Percentiles rank a stretch among this genome's conserved stretches.
Conservation (phyloP, 202 grass and related monocot genomes). For the Zizania palustris region DNA sequence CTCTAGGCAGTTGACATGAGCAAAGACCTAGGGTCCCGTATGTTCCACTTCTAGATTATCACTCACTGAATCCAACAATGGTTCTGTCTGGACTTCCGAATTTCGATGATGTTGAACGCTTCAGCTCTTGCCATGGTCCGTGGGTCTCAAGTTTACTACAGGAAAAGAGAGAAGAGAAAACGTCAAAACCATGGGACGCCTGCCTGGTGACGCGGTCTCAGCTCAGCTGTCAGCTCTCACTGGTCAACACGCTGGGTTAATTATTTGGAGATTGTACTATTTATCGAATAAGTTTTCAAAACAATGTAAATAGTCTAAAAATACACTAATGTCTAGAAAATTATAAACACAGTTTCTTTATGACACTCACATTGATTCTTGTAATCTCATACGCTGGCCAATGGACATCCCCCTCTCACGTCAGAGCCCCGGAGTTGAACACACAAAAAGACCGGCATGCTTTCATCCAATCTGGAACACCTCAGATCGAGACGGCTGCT, state of each 20-base stretch:
- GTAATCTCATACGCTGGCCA: too few relatives aligned
- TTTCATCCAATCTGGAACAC: too few relatives aligned
- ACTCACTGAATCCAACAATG: not conserved
- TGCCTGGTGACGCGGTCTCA: constrained; percentile 10
- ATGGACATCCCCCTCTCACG: not conserved
- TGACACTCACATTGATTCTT: too few relatives aligned
- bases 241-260: too few relatives aligned
- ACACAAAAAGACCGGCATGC: not conserved
- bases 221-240: not conserved
- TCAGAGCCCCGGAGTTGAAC: not conserved
- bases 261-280: too few relatives aligned
- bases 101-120: not conserved
- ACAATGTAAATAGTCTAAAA: too few relatives aligned
- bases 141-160: not conserved
- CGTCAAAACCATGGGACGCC: not conserved
- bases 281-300: too few relatives aligned
- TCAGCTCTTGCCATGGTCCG: not conserved
- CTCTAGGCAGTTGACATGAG: not conserved
- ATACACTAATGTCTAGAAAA: too few relatives aligned
- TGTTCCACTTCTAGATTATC: not conserved
- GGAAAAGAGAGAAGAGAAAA: not conserved
- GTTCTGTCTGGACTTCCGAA: too few relatives aligned
- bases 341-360: too few relatives aligned
- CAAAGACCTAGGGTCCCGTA: not conserved
- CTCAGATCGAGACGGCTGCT: not conserved